Evolutionary conservation across 2,329 filamentous ascomycete genomes (phyloP).

Genomic region (Penicillium sp.): DNA sequence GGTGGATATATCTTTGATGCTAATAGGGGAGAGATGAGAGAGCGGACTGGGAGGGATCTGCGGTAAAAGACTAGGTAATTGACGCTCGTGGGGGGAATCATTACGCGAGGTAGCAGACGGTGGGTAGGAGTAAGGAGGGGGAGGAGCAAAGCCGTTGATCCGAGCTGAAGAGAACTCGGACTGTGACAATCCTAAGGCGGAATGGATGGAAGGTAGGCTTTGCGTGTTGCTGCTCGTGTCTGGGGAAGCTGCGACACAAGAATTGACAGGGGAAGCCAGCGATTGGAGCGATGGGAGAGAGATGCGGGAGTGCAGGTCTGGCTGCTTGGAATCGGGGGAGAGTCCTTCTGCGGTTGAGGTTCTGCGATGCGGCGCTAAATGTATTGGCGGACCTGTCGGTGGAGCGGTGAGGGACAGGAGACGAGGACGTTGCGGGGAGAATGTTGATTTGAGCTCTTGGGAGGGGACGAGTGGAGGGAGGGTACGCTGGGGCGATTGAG

Average conservation of each 20-base stretch:
- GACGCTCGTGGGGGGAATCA: conserved; percentile 32
- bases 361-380: conserved; percentile 1
- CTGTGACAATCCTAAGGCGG: conserved; percentile 36
- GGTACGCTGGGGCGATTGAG: not conserved
- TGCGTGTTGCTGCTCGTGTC: conserved; percentile 31
- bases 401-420: conserved; percentile 8
- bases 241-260: conserved; percentile 33
- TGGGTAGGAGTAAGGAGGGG: conserved; percentile 25
- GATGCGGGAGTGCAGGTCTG: conserved; percentile 26
- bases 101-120: conserved; percentile 27
- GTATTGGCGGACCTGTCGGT: not conserved
- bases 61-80: conserved; percentile 30
- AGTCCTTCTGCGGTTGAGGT: conserved; percentile 19
- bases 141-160: conserved; percentile 26
- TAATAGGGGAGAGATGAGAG: conserved; percentile 41
- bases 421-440: conserved; percentile 3
- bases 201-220: conserved; percentile 44
- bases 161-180: conserved; percentile 28
- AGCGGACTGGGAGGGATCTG: conserved; percentile 37
- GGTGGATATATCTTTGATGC: conserved; percentile 36
- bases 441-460: not conserved
- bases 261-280: conserved; percentile 39
- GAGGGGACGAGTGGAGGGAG: not conserved
- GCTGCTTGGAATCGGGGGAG: conserved; percentile 27
- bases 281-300: conserved; percentile 43